Evolutionary conservation across 441 rosid species (phyloP).

Genomic region (Eugenia klotzschiana): DNA sequence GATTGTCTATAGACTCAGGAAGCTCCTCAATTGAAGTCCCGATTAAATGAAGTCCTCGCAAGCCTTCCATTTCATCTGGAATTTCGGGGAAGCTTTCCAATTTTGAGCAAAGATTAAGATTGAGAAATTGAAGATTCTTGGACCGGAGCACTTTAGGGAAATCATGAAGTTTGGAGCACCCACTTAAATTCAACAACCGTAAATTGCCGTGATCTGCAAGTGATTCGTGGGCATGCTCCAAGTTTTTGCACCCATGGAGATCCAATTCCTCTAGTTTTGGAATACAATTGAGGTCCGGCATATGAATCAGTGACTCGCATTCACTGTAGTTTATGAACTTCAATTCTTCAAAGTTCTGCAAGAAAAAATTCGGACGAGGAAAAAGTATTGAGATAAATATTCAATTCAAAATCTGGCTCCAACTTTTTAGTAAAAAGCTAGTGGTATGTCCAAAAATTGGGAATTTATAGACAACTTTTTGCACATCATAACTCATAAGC

Average conservation of each 20-base stretch:
- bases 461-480: no score
- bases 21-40: not conserved
- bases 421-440: fast-evolving
- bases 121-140: no score
- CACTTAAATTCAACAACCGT: not conserved
- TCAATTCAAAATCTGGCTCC: fast-evolving
- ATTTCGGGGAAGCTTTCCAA: no score
- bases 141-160: no score
- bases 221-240: not conserved
- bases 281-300: not conserved
- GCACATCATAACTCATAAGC: no score
- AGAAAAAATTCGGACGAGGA: not conserved
- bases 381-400: fast-evolving
- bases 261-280: not conserved
- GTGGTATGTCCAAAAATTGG: no score
- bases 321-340: not conserved
- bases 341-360: not conserved
- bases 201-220: fast-evolving
- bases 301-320: fast-evolving
- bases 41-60: no score
- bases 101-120: no score
- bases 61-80: not conserved
- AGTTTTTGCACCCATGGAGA: not conserved
- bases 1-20: not conserved
- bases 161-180: not conserved